Base-by-base conservation (phyloP, 2,329 filamentous ascomycete species). In the Alternaria brassicicola region DNA sequence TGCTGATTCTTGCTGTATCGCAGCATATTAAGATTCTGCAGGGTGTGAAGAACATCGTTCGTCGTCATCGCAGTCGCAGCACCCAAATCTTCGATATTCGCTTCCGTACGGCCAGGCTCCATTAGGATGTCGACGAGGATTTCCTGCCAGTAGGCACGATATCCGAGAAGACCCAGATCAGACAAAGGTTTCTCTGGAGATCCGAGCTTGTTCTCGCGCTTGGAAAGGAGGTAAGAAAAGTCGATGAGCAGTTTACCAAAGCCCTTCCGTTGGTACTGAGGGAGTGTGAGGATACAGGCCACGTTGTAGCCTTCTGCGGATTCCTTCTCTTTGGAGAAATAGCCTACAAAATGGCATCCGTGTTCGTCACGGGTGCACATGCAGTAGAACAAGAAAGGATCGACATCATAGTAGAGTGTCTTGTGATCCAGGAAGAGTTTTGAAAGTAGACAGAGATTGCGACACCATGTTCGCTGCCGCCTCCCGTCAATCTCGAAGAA, bases 361-460 rank as follows among this genome's bases (percentile, higher is more conserved):
- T 93, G 89, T 48, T 96, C 92, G 64, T 93, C 91, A 66, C 91
- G 88, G 38, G 89, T 89, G 25, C 92, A 92, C 94, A 99, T 97
- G 77, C 97, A 94, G 79, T 99, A 99, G 81, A 99, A 99, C 33
- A 99, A 81, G 75, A 99, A 99, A 0, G 95, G 95, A 64, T 99
- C 95, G n/a, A 99, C 95, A 70, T 99, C 95, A 80, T 99, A 99
- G 82, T 97, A 99, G 7, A 99, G 87, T 5, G 95, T 98, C 79
- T 99, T 99, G 77, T 97, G 96, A 66, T 96, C 95, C 35, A 99
- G 84, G 75, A 99, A 99, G 80, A 98, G 91, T 73, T 99, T 99
- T 21, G 90, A 95, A 15, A 99, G 83, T 9, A 99, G 82, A 77
- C 95, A 99, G 5, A 99, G 84, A 68, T 99, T 99, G 51, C 96